These are phyloP conservation scores for Ormosia emarginata DNA, from an alignment of 306 rosid species.

Conservation along the genomic window DNA sequence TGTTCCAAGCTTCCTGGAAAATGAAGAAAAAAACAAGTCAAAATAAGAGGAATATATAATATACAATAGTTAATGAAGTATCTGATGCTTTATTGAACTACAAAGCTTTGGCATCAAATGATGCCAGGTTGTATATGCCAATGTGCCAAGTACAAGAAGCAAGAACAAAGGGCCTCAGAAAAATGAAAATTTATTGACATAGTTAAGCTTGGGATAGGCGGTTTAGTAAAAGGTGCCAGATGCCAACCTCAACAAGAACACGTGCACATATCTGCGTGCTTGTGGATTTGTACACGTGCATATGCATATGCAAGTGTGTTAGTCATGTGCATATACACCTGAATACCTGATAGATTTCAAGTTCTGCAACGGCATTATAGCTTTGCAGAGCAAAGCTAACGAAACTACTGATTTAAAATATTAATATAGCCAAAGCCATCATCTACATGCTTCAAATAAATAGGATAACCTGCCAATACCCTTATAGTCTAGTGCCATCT, in stretches of 20 bases:
- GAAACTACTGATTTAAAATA: not conserved
- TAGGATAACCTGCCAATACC: not conserved
- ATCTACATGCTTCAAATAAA: not conserved
- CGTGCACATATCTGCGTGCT: not conserved
- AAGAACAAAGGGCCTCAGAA: not conserved
- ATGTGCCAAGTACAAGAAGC: not conserved
- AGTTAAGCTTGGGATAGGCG: not conserved
- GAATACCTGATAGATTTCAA: not conserved
- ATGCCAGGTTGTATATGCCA: not conserved
- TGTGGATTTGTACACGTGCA: not conserved
- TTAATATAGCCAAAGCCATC: not conserved
- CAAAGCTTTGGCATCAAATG: not conserved
- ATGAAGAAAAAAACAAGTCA: not conserved
- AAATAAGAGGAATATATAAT: not conserved
- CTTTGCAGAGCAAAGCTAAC: not conserved
- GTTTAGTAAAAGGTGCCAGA: not conserved
- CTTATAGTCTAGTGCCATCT: not conserved
- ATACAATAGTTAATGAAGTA: not conserved
- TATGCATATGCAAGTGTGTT: not conserved
- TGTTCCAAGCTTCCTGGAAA: conserved; percentile 87
- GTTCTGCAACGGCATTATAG: not conserved
- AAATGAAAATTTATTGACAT: not conserved
- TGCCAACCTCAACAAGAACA: not conserved
- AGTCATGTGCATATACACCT: not conserved
- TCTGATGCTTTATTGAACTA: not conserved